Evolutionary conservation across 2,329 filamentous ascomycete genomes (phyloP).

Genomic region (Xylariaceae sp.): DNA sequence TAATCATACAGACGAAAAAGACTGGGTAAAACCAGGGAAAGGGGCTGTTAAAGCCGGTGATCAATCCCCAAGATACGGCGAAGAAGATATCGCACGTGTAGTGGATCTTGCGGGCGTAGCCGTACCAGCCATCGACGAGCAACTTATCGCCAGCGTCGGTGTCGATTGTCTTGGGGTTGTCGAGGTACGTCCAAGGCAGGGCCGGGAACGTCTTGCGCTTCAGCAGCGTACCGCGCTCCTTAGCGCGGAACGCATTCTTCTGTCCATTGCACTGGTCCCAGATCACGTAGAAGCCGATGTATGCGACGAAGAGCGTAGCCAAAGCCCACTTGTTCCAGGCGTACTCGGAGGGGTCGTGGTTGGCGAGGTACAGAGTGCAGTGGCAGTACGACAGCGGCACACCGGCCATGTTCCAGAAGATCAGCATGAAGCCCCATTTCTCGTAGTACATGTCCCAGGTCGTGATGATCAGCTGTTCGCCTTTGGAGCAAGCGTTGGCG

Average conservation of each 20-base stretch:
- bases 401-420: slow-evolving; percentile 95
- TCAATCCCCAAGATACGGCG: slow-evolving; percentile 57
- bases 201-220: slow-evolving; percentile 85
- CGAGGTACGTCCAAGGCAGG: slow-evolving; percentile 83
- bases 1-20: slow-evolving; percentile 82
- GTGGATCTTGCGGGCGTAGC: slow-evolving; percentile 69
- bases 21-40: slow-evolving; percentile 90
- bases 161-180: slow-evolving; percentile 80
- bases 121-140: slow-evolving; percentile 86
- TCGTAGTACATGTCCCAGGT: slow-evolving; percentile 98
- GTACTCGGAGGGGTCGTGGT: slow-evolving; percentile 80
- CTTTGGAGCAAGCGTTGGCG: slow-evolving; percentile 90
- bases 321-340: slow-evolving; percentile 76
- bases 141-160: slow-evolving; percentile 78
- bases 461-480: slow-evolving; percentile 86
- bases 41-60: slow-evolving; percentile 66
- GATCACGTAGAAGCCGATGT: slow-evolving; percentile 85
- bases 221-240: slow-evolving; percentile 74
- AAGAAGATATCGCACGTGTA: slow-evolving; percentile 59
- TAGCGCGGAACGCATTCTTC: slow-evolving; percentile 88
- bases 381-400: slow-evolving; percentile 93
- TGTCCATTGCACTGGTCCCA: slow-evolving; percentile 94
- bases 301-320: slow-evolving; percentile 68
- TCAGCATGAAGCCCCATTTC: slow-evolving; percentile 97
- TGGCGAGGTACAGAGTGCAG: slow-evolving; percentile 88